phyloP scores from a whole-genome alignment of 805 yeast genomes.

The Soucietia sequanensis region DNA sequence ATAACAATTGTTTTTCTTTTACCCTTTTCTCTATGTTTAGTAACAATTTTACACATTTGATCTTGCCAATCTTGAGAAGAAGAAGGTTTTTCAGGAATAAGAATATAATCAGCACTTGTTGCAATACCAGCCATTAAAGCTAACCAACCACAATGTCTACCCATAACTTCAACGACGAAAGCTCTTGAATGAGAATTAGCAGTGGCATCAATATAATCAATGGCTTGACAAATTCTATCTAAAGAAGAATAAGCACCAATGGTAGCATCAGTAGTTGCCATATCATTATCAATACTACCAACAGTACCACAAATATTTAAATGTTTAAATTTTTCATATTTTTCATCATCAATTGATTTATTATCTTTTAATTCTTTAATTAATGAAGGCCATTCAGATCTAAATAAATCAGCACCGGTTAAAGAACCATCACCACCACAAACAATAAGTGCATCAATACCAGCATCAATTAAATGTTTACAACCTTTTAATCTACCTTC shows the following conservation, averaged over 20 bases:
- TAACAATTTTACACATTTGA: constrained; percentile 71
- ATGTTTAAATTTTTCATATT: constrained; percentile 60
- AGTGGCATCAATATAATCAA: constrained; percentile 96
- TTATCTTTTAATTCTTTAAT: constrained; percentile 64
- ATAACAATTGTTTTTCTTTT: constrained; percentile 93
- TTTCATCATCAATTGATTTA: constrained; percentile 55
- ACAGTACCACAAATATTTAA: constrained; percentile 91
- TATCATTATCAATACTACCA: constrained; percentile 97
- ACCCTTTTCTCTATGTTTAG: constrained; percentile 80
- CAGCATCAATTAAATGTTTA: constrained; percentile 76
- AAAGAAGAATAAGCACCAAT: constrained; percentile 95
- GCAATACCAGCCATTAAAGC: constrained; percentile 97
- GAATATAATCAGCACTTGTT: constrained; percentile 91
- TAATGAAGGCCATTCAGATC: constrained; percentile 92
- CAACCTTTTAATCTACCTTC: constrained; percentile 83
- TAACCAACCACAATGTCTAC: constrained; percentile 99
- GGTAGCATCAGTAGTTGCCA: constrained; percentile 95
- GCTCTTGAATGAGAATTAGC: constrained; percentile 97
- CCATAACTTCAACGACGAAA: constrained; percentile 98
- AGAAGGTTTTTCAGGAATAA: constrained; percentile 94
- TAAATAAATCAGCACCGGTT: constrained; percentile 94
- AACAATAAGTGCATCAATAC: constrained; percentile 92
- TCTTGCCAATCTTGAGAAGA: constrained; percentile 71
- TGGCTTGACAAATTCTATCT: constrained; percentile 88
- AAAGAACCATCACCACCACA: constrained; percentile 99